These are phyloP conservation scores for Heterobasidion parviporum DNA, from an alignment of 1,284 basidiomycete species.

Conservation along the genomic window DNA sequence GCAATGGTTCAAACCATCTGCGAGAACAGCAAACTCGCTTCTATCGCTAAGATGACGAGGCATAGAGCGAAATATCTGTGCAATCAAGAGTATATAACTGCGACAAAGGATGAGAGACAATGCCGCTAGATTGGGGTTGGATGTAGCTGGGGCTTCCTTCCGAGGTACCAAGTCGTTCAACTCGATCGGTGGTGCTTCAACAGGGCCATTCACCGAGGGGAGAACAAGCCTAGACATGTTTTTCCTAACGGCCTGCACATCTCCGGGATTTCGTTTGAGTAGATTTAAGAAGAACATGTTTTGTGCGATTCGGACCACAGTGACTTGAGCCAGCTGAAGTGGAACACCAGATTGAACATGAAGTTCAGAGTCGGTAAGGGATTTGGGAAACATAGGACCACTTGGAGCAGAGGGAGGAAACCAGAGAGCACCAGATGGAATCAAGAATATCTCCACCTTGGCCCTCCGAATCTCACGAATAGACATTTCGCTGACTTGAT, in stretches of 20 bases:
- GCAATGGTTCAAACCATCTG: slow-evolving; percentile 65
- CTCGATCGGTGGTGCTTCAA: slow-evolving; percentile 27
- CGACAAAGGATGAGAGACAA: slow-evolving; percentile 57
- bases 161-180: slow-evolving; percentile 32
- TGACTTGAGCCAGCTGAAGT: slow-evolving; percentile 42
- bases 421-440: slow-evolving; percentile 66
- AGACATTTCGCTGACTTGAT: slow-evolving; percentile 65
- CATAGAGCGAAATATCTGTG: slow-evolving; percentile 65
- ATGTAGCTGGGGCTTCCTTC: slow-evolving; percentile 8
- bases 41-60: slow-evolving; percentile 72
- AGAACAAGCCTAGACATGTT: slow-evolving; percentile 55
- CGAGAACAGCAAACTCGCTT: slow-evolving; percentile 58
- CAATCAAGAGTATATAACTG: slow-evolving; percentile 64
- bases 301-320: slow-evolving; percentile 65
- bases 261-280: slow-evolving; percentile 61
- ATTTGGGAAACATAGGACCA: slow-evolving; percentile 53
- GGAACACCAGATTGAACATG: slow-evolving; percentile 38
- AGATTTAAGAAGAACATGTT: slow-evolving; percentile 61
- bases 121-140: slow-evolving; percentile 22
- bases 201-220: slow-evolving; percentile 34
- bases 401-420: slow-evolving; percentile 43
- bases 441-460: slow-evolving; percentile 64
- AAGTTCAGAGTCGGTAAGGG: slow-evolving; percentile 21
- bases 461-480: slow-evolving; percentile 67
- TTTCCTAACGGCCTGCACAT: slow-evolving; percentile 67